Evolutionary conservation across 1,139 yeast species (phyloP).

Genomic region (Ashbya aceris): DNA sequence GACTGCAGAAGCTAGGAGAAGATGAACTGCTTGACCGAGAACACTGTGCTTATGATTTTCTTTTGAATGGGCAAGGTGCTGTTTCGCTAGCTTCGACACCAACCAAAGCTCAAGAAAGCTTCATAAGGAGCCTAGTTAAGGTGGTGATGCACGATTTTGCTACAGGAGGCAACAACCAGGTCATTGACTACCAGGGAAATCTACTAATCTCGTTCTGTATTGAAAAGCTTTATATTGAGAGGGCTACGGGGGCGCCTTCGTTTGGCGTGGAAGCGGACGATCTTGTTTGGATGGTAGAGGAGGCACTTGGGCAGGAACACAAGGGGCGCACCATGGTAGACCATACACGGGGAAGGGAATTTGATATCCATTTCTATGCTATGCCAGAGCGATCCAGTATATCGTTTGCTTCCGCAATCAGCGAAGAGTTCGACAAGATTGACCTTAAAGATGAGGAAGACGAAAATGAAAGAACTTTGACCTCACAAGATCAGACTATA

Average conservation of each 20-base stretch:
- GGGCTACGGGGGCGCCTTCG: slow-evolving; percentile 3
- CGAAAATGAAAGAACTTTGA: slow-evolving; percentile 10
- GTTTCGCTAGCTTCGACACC: slow-evolving; percentile 18
- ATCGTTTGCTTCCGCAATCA: background rate
- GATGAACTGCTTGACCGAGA: slow-evolving; percentile 6
- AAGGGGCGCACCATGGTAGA: too few relatives aligned
- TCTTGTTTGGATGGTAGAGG: background rate
- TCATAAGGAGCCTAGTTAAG: slow-evolving; percentile 21
- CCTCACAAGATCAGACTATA: slow-evolving; percentile 5
- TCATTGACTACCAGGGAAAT: slow-evolving; percentile 25
- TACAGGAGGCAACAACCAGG: slow-evolving; percentile 5
- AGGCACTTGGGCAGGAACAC: background rate
- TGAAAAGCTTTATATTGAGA: slow-evolving; percentile 18
- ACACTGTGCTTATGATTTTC: slow-evolving; percentile 11
- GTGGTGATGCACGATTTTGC: slow-evolving; percentile 23
- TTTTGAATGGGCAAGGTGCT: slow-evolving; percentile 23
- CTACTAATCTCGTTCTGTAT: slow-evolving; percentile 25
- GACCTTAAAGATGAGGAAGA: slow-evolving; percentile 14
- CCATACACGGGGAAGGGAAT: background rate
- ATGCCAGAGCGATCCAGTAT: background rate
- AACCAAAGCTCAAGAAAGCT: slow-evolving; percentile 19
- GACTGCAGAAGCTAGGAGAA: slow-evolving; percentile 8
- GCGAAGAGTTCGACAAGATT: slow-evolving; percentile 23
- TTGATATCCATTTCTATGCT: background rate
- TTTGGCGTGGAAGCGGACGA: background rate